These are phyloP conservation scores for Eucalyptus cloeziana DNA, from an alignment of 345 rosid species.

Conservation along the genomic window DNA sequence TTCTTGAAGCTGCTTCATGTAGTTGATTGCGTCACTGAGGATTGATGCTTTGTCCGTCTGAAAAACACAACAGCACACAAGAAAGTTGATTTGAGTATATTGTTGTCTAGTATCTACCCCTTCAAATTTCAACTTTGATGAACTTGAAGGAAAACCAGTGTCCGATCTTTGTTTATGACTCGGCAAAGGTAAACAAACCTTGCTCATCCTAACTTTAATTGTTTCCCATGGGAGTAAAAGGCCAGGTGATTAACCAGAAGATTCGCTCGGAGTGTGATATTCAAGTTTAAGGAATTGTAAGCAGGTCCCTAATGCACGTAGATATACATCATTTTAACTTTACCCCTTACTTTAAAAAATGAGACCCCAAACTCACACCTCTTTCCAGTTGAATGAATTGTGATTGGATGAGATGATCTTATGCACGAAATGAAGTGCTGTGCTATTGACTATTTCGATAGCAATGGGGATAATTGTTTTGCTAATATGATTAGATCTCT, in stretches of 20 bases:
- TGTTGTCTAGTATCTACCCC: not conserved
- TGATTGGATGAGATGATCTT: not conserved
- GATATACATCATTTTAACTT: not conserved
- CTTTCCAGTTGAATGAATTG: not conserved
- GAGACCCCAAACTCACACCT: not conserved
- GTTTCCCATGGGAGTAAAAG: not conserved
- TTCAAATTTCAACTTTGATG: not conserved
- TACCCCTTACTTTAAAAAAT: not conserved
- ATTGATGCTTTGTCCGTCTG: conserved; percentile 68
- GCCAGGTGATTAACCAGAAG: not conserved
- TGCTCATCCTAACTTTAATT: not conserved
- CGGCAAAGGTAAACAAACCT: not conserved
- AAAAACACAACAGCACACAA: not conserved
- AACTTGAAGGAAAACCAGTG: not conserved
- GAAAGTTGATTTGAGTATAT: not conserved
- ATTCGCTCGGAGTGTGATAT: not conserved
- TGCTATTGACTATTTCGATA: not conserved
- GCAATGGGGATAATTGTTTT: not conserved
- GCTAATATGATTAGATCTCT: not conserved
- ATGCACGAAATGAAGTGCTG: not conserved
- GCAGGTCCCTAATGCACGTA: not conserved
- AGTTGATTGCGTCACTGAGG: conserved; percentile 52
- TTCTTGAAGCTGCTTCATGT: conserved; percentile 56
- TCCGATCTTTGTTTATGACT: not conserved
- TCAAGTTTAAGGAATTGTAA: not conserved